These are phyloP conservation scores for Tolypocladium album DNA, from an alignment of 2,329 filamentous ascomycete species.

Conservation along the genomic window DNA sequence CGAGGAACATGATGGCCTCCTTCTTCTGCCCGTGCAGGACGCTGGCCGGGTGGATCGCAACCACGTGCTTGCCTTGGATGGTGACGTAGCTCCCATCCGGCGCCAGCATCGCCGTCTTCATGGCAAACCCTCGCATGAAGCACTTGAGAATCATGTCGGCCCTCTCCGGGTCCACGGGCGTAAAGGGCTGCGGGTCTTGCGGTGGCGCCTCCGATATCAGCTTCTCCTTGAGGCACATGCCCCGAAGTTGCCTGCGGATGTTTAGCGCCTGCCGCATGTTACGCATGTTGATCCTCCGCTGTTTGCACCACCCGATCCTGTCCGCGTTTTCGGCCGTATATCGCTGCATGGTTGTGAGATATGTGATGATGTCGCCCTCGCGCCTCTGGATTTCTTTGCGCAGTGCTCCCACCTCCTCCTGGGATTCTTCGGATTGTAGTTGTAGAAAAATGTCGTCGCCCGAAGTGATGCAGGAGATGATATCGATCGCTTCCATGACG, in stretches of 20 bases:
- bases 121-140: conserved; percentile 50
- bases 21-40: conserved; percentile 51
- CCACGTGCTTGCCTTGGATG: conserved; percentile 45
- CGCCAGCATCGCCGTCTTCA: conserved; percentile 49
- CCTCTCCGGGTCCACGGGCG: conserved; percentile 40
- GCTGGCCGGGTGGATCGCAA: conserved; percentile 53
- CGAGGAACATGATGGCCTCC: conserved; percentile 58
- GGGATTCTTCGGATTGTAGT: conserved; percentile 44
- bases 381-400: conserved; percentile 49
- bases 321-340: conserved; percentile 47
- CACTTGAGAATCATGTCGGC: conserved; percentile 46
- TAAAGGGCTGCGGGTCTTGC: conserved; percentile 45
- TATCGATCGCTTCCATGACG: conserved; percentile 73
- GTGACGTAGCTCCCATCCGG: conserved; percentile 53
- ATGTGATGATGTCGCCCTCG: conserved; percentile 55
- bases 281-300: conserved; percentile 43
- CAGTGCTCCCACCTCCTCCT: conserved; percentile 39
- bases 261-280: conserved; percentile 54
- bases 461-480: conserved; percentile 55
- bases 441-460: conserved; percentile 55
- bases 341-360: conserved; percentile 51
- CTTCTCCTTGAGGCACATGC: conserved; percentile 41
- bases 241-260: conserved; percentile 50
- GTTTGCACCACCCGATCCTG: conserved; percentile 46
- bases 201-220: conserved; percentile 34